Base-by-base conservation (phyloP, 2,329 filamentous ascomycete genomes). In the Penicillium sp. region DNA sequence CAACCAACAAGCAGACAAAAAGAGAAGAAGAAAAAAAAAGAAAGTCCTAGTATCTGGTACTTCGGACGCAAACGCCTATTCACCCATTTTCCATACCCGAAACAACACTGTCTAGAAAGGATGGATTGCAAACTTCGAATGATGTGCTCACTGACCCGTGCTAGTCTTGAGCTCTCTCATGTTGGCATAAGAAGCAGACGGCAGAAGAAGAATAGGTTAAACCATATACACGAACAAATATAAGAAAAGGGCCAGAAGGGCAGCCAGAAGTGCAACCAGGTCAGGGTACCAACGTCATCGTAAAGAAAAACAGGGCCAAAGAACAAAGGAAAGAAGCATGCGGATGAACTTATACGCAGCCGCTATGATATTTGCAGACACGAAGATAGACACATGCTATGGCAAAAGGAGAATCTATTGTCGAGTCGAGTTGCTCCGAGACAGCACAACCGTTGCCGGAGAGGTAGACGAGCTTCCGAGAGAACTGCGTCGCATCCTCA, bases 371-470 rank as follows among this genome's bases (percentile, higher is more conserved):
- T 54, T 65, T 63, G 65, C 62, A 66, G 60, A 63, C 64, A 66
- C 56, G 56, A 63, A 59, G 57, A 62, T 61, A 59, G 62, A 28
- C 40, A 52, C 28, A 51, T 52, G 52, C 30, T 57, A 50, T 54
- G 43, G 43, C 55, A 57, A 58, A 51, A 14, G 23, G 46, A 20
- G 30, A 59, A 52, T 48, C 28, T 48, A 62, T 72, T 65, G 73
- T 65, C 72, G 74, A 59, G 65, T 72, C 40, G 74, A 75, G 53
- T 76, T 74, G 68, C 71, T 77, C 63, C 72, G 73, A 62, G 71
- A 67, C 66, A 74, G 59, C 57, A 70, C 66, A 59, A 67, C 63
- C 61, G 70, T 67, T 62, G 65, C 63, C 51, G 66, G 65, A 56
- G 68, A 63, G 59, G 65, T 65, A 59, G 69, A 71, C 58, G 70